Conservation (phyloP, 768 basidiomycete species). For the Xerocomellus amylosporus region DNA sequence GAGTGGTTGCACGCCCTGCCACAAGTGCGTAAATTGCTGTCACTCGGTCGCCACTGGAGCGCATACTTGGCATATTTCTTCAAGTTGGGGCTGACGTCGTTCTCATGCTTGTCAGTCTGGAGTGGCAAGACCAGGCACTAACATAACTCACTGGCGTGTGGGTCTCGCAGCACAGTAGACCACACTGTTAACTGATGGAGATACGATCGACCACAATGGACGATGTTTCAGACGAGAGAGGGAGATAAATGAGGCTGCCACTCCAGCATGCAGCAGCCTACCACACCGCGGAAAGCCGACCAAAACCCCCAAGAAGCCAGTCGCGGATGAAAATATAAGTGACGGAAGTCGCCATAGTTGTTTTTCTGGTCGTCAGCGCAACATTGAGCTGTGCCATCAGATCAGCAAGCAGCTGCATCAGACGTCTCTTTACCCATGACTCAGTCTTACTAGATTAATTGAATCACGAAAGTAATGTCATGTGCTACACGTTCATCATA, state of each 20-base stretch:
- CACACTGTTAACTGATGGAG: not conserved
- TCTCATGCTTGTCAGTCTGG: constrained; percentile 7
- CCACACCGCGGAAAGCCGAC: constrained; percentile 25
- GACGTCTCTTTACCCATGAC: not conserved
- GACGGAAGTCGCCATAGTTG: not conserved
- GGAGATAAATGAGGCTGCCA: not conserved
- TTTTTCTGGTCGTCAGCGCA: constrained; percentile 8
- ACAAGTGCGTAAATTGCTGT: not conserved
- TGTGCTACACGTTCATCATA: not conserved
- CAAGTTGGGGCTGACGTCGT: not conserved
- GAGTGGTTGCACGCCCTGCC: not conserved
- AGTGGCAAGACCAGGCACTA: not conserved
- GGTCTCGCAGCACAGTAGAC: not conserved
- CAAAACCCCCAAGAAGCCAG: constrained; percentile 17
- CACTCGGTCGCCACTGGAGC: not conserved
- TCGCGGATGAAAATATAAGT: constrained; percentile 12
- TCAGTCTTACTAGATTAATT: not conserved
- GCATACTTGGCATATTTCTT: not conserved
- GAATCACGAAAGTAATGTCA: not conserved
- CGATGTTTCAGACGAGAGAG: constrained; percentile 12
- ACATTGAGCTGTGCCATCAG: constrained; percentile 7
- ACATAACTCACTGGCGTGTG: not conserved
- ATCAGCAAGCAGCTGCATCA: constrained; percentile 3
- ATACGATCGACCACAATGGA: constrained; percentile 8
- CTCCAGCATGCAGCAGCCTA: not conserved